These are phyloP conservation scores for Ceratobasidium sp. DNA, from an alignment of 1,284 basidiomycete genomes.

Conservation along the genomic window DNA sequence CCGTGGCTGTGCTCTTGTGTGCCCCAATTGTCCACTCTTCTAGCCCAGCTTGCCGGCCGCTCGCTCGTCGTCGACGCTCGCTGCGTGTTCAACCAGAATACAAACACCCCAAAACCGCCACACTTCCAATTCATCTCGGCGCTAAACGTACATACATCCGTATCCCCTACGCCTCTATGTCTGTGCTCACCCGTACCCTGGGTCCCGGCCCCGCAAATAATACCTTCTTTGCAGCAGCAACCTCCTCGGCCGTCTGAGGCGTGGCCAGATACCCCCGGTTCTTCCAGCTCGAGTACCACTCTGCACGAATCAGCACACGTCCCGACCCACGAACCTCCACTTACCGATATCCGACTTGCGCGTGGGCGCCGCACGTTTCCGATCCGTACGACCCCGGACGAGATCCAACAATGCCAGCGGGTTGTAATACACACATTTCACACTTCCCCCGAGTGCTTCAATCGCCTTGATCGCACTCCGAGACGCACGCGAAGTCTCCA, in stretches of 20 bases:
- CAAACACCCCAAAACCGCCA: slow-evolving; percentile 13
- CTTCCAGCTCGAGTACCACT: slow-evolving; percentile 75
- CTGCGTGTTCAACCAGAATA: background rate
- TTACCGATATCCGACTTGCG: slow-evolving; percentile 82
- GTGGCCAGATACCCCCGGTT: slow-evolving; percentile 78
- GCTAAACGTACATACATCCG: background rate
- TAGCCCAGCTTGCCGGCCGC: slow-evolving; percentile 12
- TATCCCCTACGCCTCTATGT: slow-evolving; percentile 5
- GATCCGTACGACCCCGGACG: slow-evolving; percentile 72
- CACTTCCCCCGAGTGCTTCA: slow-evolving; percentile 79
- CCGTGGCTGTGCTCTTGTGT: slow-evolving; percentile 20
- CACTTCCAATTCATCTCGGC: background rate
- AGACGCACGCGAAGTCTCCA: slow-evolving; percentile 86
- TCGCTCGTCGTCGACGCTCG: background rate
- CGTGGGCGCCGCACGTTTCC: slow-evolving; percentile 78
- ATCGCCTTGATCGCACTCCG: slow-evolving; percentile 86
- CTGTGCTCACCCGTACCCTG: slow-evolving; percentile 17
- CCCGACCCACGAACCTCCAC: slow-evolving; percentile 47
- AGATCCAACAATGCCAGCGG: slow-evolving; percentile 81
- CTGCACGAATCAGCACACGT: slow-evolving; percentile 50
- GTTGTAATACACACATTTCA: slow-evolving; percentile 95
- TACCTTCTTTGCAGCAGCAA: slow-evolving; percentile 20
- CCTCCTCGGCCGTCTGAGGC: slow-evolving; percentile 41
- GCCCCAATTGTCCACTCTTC: slow-evolving; percentile 2
- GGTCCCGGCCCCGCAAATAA: slow-evolving; percentile 20